Evolutionary conservation across 1,139 yeast species (phyloP).

Genomic region (Geotrichum carabidarum): DNA sequence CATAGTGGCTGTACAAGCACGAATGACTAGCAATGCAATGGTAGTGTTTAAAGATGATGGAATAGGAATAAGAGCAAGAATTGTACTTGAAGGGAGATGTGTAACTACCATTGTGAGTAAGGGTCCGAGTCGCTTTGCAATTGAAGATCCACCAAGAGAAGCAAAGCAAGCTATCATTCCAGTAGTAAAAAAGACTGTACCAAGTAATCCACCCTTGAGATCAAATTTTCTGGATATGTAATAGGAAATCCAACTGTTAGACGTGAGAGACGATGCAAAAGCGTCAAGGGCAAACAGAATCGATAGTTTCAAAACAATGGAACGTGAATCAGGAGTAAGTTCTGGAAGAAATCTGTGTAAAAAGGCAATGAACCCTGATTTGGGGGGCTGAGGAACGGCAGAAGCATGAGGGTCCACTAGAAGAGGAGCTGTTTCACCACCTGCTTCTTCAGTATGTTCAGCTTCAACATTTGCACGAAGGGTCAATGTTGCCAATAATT

Average conservation of each 20-base stretch:
- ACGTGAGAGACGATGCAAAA: slow-evolving; percentile 82
- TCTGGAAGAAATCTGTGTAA: slow-evolving; percentile 15
- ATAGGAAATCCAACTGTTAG: slow-evolving; percentile 81
- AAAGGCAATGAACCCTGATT: neutral
- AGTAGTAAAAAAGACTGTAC: slow-evolving; percentile 55
- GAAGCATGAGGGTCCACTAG: neutral
- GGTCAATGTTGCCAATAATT: slow-evolving; percentile 50
- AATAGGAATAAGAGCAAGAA: slow-evolving; percentile 55
- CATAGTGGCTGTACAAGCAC: slow-evolving; percentile 64
- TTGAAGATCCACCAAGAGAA: slow-evolving; percentile 63
- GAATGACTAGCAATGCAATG: slow-evolving; percentile 41
- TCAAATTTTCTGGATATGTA: slow-evolving; percentile 47
- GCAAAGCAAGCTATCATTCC: slow-evolving; percentile 57
- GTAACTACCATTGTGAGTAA: slow-evolving; percentile 69
- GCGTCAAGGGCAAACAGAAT: slow-evolving; percentile 70
- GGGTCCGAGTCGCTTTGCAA: slow-evolving; percentile 69
- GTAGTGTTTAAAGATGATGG: slow-evolving; percentile 27
- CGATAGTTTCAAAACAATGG: slow-evolving; percentile 37
- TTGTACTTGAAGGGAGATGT: slow-evolving; percentile 71
- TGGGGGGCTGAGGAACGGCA: neutral
- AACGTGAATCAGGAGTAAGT: slow-evolving; percentile 22
- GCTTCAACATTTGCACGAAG: slow-evolving; percentile 55
- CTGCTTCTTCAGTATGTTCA: slow-evolving; percentile 2
- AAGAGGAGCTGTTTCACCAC: slow-evolving; percentile 13
- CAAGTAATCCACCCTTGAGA: slow-evolving; percentile 37